Conservation (phyloP, 805 yeast species). For the Gaillardinia entomophila region DNA sequence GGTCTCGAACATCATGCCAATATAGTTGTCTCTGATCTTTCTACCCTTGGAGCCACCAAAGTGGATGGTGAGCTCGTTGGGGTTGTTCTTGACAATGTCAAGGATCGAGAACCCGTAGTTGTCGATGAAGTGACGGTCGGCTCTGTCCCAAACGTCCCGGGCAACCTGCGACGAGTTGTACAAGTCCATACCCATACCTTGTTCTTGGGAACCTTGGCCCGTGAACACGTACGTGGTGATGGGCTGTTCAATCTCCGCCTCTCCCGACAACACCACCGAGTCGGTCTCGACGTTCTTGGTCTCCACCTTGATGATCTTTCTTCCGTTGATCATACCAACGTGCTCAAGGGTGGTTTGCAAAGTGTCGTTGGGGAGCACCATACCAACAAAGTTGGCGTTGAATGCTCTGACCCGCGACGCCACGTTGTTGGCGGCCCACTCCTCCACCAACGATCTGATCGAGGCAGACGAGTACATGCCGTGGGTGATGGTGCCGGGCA, state of each 20-base stretch:
- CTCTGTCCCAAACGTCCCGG: constrained; percentile 94
- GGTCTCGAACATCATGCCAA: constrained; percentile 96
- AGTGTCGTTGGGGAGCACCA: constrained; percentile 95
- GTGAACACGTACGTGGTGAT: constrained; percentile 95
- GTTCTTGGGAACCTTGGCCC: constrained; percentile 99
- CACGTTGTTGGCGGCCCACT: constrained; percentile 97
- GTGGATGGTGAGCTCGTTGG: constrained; percentile 90
- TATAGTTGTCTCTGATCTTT: constrained; percentile 88
- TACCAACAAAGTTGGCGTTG: constrained; percentile 85
- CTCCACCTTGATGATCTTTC: constrained; percentile 92
- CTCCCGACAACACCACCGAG: constrained; percentile 76
- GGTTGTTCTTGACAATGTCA: constrained; percentile 93
- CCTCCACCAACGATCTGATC: constrained; percentile 90
- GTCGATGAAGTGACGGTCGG: constrained; percentile 85
- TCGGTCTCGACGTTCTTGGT: constrained; percentile 79
- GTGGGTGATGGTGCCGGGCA: constrained; percentile 97
- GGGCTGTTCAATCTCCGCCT: constrained; percentile 99
- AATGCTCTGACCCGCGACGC: constrained; percentile 94
- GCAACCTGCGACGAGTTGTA: constrained; percentile 90
- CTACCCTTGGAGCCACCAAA: constrained; percentile 98
- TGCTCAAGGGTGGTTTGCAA: constrained; percentile 87
- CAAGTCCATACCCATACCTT: constrained; percentile 99
- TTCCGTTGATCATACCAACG: constrained; percentile 98
- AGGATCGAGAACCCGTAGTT: constrained; percentile 97
- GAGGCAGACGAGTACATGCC: constrained; percentile 99